Conservation (phyloP, 768 basidiomycete species). For the Pilatotrama ljubarskyi region DNA sequence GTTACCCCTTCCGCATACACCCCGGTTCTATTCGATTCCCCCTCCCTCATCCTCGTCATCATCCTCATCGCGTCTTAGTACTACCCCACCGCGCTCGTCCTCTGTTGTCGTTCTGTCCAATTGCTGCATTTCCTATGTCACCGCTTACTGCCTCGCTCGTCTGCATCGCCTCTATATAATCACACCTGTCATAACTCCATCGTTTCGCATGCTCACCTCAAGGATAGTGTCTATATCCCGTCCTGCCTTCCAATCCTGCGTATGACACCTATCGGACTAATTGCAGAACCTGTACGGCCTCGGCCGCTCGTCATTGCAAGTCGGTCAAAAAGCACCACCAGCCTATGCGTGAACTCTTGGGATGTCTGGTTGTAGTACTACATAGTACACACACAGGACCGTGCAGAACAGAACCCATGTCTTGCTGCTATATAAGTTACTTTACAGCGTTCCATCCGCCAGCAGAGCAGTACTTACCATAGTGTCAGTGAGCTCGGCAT, state of each 20-base stretch:
- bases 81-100: conserved; percentile 17
- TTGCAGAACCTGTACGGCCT: conserved; percentile 10
- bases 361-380: too few species aligned
- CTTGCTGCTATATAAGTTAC: too few species aligned
- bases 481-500: too few species aligned
- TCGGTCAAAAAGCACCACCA: too few species aligned
- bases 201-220: conserved; percentile 18
- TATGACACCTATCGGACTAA: conserved; percentile 10
- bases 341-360: too few species aligned
- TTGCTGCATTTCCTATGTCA: conserved; percentile 25
- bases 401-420: too few species aligned
- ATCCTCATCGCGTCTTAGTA: conserved; percentile 16
- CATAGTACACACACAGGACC: too few species aligned
- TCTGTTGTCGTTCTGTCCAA: conserved; percentile 23
- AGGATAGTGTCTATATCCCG: neutral
- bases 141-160: conserved; percentile 23
- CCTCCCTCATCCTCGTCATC: conserved; percentile 2
- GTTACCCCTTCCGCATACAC: conserved; percentile 6
- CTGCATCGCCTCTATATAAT: conserved; percentile 22
- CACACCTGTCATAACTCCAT: conserved; percentile 15
- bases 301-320: neutral
- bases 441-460: too few species aligned
- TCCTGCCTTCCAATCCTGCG: conserved; percentile 2
- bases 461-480: too few species aligned
- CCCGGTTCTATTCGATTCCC: neutral